Evolutionary conservation across 2,329 filamentous ascomycete species (phyloP), one percentile per base, ranked within the genome.

Genomic region (Seiridium cupressi): DNA sequence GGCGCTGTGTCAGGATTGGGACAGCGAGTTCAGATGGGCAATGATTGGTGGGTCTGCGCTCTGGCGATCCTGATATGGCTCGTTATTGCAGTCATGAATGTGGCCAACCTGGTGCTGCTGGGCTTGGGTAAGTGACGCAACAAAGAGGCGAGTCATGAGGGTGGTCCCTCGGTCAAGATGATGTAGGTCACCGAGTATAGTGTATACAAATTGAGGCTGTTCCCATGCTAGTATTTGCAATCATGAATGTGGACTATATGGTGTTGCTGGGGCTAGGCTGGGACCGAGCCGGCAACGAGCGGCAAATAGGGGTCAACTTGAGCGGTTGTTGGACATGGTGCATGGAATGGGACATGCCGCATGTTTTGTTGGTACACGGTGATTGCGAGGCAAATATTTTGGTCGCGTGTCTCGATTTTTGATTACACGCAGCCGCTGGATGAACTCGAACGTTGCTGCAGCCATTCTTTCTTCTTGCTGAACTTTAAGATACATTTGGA

Each of bases 11-110:
- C 58, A 11, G 66, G 63, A 5, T 63, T 71, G 18, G 66, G 63
- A 36, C n/a, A 34, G 26, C 11, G 61, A 4, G 76, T 84, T 1
- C 83, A 84, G 68, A 93, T 96, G 90, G 81, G 84, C 42, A 95
- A 94, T 69, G 80, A 85, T 54, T 90, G 90, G 85, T 74, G 88
- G 58, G 82, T 87, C 6, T 79, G 84, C 1, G 72, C 74, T 0
- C 63, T 92, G 3, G 77, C 77, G 0, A 73, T 85, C 0, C 9
- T 86, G 1, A 84, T 95, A 51, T 95, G 92, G 91, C 61, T 88
- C 1, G 74, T 93, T 35, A 91, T 95, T 69, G 84, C 87, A 0
- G 77, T 89, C 31, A 88, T 91, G 84, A 91, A 90, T 72, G 78
- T 90, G 26, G 85, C 87, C 51, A 73, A 73, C 59, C 44, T 73